Evolutionary conservation across 163 green algal genomes (phyloP).

Genomic region (Smithsoniella earleae): DNA sequence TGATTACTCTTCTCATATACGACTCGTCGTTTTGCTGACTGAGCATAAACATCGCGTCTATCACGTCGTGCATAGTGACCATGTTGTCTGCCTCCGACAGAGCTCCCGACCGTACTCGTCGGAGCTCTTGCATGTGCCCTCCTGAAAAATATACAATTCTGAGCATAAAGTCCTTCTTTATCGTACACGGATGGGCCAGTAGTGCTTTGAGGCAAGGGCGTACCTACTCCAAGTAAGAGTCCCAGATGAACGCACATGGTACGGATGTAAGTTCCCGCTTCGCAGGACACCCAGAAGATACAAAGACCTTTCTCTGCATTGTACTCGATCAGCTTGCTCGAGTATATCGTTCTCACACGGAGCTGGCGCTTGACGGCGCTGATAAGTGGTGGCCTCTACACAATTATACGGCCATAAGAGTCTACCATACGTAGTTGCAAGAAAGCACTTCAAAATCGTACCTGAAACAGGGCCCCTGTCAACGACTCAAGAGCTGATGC

Average conservation of each 20-base stretch:
- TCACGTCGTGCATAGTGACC: constrained; percentile 98
- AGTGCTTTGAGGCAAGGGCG: no score
- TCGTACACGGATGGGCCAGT: no score
- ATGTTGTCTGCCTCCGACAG: constrained; percentile 96
- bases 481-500: constrained; percentile 79
- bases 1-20: constrained; percentile 80
- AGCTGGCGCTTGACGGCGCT: constrained; percentile 94
- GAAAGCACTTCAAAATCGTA: not conserved
- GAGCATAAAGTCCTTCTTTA: no score
- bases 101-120: constrained; percentile 82
- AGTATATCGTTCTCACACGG: constrained; percentile 93
- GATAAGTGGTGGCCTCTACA: constrained; percentile 93
- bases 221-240: constrained; percentile 87
- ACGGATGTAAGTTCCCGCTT: constrained; percentile 94
- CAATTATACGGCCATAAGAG: no score
- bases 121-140: constrained; percentile 76
- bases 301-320: constrained; percentile 89
- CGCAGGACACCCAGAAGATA: constrained; percentile 93
- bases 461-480: constrained; percentile 62
- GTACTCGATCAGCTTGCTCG: constrained; percentile 89
- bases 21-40: constrained; percentile 81
- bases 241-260: constrained; percentile 97
- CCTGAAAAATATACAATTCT: no score
- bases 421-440: not conserved
- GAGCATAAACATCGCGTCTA: constrained; percentile 86